Base-by-base conservation (phyloP, 495 filamentous ascomycete species). In the Penicillium bovifimosum region DNA sequence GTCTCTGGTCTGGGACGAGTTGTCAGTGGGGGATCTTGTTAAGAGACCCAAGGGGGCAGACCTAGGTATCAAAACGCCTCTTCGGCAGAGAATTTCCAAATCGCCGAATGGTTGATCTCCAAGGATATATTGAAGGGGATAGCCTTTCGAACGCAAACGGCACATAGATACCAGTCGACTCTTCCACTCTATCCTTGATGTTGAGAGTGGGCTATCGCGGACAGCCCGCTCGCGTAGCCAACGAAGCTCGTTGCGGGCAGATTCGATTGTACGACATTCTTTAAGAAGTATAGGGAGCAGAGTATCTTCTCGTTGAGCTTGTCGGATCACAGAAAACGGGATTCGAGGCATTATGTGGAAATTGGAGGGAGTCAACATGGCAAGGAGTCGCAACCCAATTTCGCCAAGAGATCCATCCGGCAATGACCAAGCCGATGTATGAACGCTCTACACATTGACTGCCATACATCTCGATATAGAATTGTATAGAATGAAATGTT, bases 71-170 rank as follows among this genome's bases (percentile, higher is more conserved):
- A 98, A 66, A 1, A 96, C 91, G 0, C 87, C 87, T 11, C 72
- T 78, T 32, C 70, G 67, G 57, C 90, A 95, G 34, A 76, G 68
- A n/a, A 98, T 87, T 35, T 91, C 84, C 10, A 96, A 67, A 2
- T 83, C 72, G 0, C 91, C 91, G 63, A 98, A 96, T 10, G 87
- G 91, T 62, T 97, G 91, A 13, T 83, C 82, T 0, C 91, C 91
- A 3, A 98, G 74, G 9, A 96, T 79, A 61, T 96, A 98, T 62
- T 97, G 93, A 6, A 98, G 71, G 0, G 93, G 93, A 33, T 78
- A 70, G 1, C 91, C 91, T 26, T 54, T 66, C 2, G 80, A 76
- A 34, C 93, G 77, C 32, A 77, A 61, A 10, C 63, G 50, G 50
- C 84, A 89, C 50, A 87, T 74, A 1, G 64, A 55, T 29, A 61